A percentile compares a stretch with the other conserved stretches of the same genome.
Evolutionary conservation across 1,284 basidiomycete genomes (phyloP).

Genomic region (Cryptococcus floricola): DNA sequence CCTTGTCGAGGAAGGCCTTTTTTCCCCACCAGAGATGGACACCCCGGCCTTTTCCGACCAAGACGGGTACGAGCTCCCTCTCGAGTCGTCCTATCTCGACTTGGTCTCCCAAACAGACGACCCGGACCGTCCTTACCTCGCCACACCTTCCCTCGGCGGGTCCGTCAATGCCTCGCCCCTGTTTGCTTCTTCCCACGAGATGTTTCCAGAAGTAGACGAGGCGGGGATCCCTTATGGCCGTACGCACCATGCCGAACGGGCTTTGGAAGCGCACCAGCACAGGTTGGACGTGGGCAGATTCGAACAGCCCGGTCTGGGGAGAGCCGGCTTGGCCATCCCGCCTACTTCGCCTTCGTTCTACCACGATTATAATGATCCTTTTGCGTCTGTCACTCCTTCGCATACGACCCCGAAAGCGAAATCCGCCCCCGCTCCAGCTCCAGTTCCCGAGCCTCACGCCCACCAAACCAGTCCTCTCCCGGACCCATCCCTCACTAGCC

Average conservation of each 20-base stretch:
- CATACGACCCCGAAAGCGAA: not conserved
- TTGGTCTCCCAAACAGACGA: conserved; percentile 9
- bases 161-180: conserved; percentile 29
- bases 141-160: conserved; percentile 36
- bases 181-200: conserved; percentile 10
- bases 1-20: conserved; percentile 45
- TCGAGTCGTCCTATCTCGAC: conserved; percentile 10
- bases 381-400: conserved; percentile 4
- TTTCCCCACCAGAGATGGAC: conserved; percentile 38
- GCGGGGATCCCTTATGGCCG: conserved; percentile 65
- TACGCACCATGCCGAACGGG: conserved; percentile 57
- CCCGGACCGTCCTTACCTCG: conserved; percentile 20
- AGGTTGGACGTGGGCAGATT: conserved; percentile 1
- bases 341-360: conserved; percentile 4
- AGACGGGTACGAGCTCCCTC: conserved; percentile 23
- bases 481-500: conserved; percentile 49
- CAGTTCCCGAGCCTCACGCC: conserved; percentile 20
- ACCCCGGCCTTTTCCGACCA: conserved; percentile 34
- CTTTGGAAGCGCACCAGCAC: conserved; percentile 25
- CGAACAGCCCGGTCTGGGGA: conserved; percentile 36
- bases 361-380: conserved; percentile 16
- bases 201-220: conserved; percentile 45
- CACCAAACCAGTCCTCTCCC: conserved; percentile 45
- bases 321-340: conserved; percentile 12
- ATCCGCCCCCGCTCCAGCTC: conserved; percentile 1